Evolutionary conservation across 345 rosid species (phyloP).

Genomic region (Physaria fendleri): DNA sequence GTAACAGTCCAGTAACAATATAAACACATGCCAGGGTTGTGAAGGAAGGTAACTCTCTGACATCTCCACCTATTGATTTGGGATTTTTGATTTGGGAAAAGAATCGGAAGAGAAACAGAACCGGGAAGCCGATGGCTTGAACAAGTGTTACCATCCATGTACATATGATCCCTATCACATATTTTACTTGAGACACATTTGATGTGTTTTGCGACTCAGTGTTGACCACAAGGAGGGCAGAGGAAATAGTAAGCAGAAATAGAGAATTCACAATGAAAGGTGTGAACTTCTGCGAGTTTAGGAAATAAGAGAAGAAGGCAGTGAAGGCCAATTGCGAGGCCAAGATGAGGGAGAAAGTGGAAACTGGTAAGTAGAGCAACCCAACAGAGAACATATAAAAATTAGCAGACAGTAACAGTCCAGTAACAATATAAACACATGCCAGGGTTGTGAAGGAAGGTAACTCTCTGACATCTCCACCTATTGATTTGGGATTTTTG

Average conservation of each 20-base stretch:
- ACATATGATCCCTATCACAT: constrained; percentile 36
- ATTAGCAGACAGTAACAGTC: constrained; percentile 28
- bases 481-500: constrained; percentile 6
- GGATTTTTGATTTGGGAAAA: no score
- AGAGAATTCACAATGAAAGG: constrained; percentile 38
- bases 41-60: background rate
- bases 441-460: constrained; percentile 14
- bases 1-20: constrained; percentile 30
- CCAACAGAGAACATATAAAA: constrained; percentile 42
- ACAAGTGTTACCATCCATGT: no score
- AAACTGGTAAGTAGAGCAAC: constrained; percentile 44
- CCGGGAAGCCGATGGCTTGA: no score
- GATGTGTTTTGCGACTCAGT: background rate
- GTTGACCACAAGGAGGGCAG: constrained; percentile 36
- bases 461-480: background rate
- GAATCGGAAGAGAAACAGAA: no score
- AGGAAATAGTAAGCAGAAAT: constrained; percentile 45
- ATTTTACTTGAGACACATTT: constrained; percentile 20
- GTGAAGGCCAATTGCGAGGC: constrained; percentile 50
- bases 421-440: constrained; percentile 31
- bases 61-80: background rate
- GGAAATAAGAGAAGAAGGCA: constrained; percentile 44
- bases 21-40: constrained; percentile 27
- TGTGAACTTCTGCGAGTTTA: constrained; percentile 43
- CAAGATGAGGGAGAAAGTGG: constrained; percentile 39